Base-by-base conservation (phyloP, 2,329 filamentous ascomycete species). In the Cladophialophora psammophila region DNA sequence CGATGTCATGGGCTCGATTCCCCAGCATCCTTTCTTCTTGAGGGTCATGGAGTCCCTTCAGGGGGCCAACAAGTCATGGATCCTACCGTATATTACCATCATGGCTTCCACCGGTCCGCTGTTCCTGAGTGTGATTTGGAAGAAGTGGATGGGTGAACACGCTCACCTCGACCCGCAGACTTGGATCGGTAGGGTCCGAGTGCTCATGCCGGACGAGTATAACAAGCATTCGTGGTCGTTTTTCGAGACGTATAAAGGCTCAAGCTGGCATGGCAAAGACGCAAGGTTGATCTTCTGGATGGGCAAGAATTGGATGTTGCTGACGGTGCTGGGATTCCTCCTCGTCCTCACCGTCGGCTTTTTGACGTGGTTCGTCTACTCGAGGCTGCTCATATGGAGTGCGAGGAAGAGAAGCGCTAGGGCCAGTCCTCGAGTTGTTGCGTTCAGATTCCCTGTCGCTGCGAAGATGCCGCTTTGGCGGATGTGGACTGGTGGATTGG, bases 41-140 rank as follows among this genome's bases (percentile, higher is more conserved):
- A 83, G 84, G 57, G 88, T 90, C 45, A 90, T 92, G 72, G 85
- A 90, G 69, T 83, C 85, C 12, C 81, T 94, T n/a, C 84, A 87
- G 65, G 82, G 84, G 63, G 92, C 91, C 78, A 85, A 91, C 75
- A 84, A 87, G 66, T 86, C 86, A 70, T 94, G 91, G 90, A 75
- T 88, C 45, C 76, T 89, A 68, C 86, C 88, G 15, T 93, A 94
- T 77, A 90, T 91, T 74, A 92, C 90, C 31, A 90, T 94, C 73
- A 94, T 94, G 91, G 89, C 90, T 55, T 88, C 87, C 9, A 91
- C 91, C 0, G 91, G 91, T 0, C 91, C 91, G 0, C 81, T 94
- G 35, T 94, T 92, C 80, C 79, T 94, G 54, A 91, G 88, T 64
- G 86, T 93, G 48, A 85, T 92, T 67, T 91, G 91, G 89, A 88